Evolutionary conservation across 2,329 filamentous ascomycete species (phyloP).

Genomic region (Alternaria brassicicola): DNA sequence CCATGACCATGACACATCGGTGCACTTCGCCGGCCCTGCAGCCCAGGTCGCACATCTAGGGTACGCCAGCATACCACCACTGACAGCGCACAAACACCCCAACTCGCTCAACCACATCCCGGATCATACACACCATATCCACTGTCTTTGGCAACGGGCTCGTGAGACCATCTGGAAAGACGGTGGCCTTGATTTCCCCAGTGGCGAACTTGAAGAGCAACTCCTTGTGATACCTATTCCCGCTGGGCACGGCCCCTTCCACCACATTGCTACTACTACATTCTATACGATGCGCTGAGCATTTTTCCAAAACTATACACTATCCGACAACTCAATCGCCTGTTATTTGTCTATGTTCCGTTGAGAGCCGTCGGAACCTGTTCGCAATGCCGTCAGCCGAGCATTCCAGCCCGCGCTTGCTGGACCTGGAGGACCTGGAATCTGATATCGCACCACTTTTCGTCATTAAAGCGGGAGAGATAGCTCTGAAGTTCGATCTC

Average conservation of each 20-base stretch:
- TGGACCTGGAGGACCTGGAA: slow-evolving; percentile 35
- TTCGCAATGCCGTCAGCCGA: slow-evolving; percentile 9
- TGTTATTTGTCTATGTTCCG: not conserved
- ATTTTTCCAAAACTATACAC: not conserved
- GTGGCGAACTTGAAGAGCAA: not conserved
- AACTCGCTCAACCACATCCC: not conserved
- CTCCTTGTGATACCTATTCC: not conserved
- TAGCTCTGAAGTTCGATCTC: slow-evolving; percentile 23
- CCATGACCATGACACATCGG: not conserved
- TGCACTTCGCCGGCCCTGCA: not conserved
- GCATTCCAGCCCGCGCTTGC: not conserved
- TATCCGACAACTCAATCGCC: not conserved
- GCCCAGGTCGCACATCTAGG: not conserved
- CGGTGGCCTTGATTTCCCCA: not conserved
- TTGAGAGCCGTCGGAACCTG: not conserved
- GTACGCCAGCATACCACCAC: not conserved
- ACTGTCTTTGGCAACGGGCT: not conserved
- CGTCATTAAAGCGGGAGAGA: slow-evolving; percentile 22
- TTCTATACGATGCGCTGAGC: not conserved
- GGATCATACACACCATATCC: not conserved
- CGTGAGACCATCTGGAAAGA: not conserved
- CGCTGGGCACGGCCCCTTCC: slow-evolving; percentile 3
- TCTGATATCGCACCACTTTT: slow-evolving; percentile 31
- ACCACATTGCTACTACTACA: not conserved
- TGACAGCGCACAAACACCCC: slow-evolving; percentile 1